Conservation (phyloP, 352 stramenopile genomes). For the Globisporangium perplexum region DNA sequence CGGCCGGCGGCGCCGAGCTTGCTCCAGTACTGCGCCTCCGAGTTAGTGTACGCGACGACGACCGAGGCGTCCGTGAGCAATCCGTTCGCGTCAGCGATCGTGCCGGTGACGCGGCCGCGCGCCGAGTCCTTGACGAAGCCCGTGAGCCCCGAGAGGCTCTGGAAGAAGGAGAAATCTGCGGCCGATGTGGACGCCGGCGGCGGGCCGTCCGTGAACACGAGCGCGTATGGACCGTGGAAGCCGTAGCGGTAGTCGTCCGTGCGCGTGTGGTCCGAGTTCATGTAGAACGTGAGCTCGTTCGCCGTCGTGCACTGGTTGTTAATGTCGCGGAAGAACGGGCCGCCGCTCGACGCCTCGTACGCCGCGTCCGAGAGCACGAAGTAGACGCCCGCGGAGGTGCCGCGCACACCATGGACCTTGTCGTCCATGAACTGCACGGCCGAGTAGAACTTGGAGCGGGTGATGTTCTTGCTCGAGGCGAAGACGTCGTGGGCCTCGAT, state of each 20-base stretch:
- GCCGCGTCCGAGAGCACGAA: slow-evolving; percentile 39
- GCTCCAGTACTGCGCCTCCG: slow-evolving; percentile 37
- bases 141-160: slow-evolving; percentile 17
- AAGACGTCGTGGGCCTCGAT: slow-evolving; percentile 42
- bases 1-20: slow-evolving; percentile 12
- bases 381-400: slow-evolving; percentile 31
- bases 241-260: slow-evolving; percentile 49
- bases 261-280: slow-evolving; percentile 55
- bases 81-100: slow-evolving; percentile 25
- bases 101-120: slow-evolving; percentile 26
- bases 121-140: slow-evolving; percentile 29
- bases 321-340: slow-evolving; percentile 51
- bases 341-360: slow-evolving; percentile 39
- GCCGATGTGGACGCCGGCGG: slow-evolving; percentile 16
- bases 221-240: slow-evolving; percentile 43
- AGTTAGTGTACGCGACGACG: slow-evolving; percentile 31
- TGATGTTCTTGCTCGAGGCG: slow-evolving; percentile 19
- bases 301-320: slow-evolving; percentile 45
- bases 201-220: slow-evolving; percentile 32
- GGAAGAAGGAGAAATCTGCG: slow-evolving; percentile 40
- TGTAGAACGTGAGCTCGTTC: slow-evolving; percentile 55
- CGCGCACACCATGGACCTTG: slow-evolving; percentile 32
- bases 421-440: slow-evolving; percentile 35
- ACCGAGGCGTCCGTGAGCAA: slow-evolving; percentile 20
- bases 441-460: slow-evolving; percentile 40